Evolutionary conservation across 176 grass and related monocot genomes (phyloP), one percentile per base, ranked within the genome.

Genomic region (Pharus latifolius): DNA sequence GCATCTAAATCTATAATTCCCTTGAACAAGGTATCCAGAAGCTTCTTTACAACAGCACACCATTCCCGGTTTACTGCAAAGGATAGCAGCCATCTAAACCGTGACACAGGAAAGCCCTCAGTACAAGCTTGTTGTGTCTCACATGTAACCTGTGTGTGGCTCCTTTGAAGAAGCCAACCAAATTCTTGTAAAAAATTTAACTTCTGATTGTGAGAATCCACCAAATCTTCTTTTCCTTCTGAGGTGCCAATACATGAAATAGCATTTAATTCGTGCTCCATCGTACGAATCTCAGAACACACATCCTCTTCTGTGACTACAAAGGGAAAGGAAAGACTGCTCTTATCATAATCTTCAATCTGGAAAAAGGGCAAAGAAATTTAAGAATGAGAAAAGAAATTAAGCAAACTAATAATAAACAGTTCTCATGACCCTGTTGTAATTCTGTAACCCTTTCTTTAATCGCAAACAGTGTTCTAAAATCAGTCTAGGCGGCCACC

Each of bases 251-350:
- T 49, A 75, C 49, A 37, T 61, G 85, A 60, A 66, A 41, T 61
- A 49, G 84, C 49, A 66, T 84, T 62, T n/a, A 90, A 60, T 49
- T 56, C 73, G 58, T 66, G 69, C 64, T 90, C 87, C 48, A 96
- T 20, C 74, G 49, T 81, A 63, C 87, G 22, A 52, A 91, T 82
- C 64, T 90, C 87, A 61, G 71, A 63, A 60, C 91, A 96, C 16
- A 83, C 16, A 56, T 83, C 71, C 83, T 89, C 71, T 25, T 97
- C 86, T 3, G 83, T 61, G 10, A 97, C 78, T 78, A 97, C 44
- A 67, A 92, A 92, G 66, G 94, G 94, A 57, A 93, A 87, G 49
- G 74, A 97, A 40, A 79, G 63, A 70, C 74, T 87, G 67, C 89
- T 90, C 50, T 89, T 83, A 56, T 85, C 84, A 49, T 56, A 57